Evolutionary conservation across 495 filamentous ascomycete species (phyloP).

Genomic region (Lepraria neglecta): DNA sequence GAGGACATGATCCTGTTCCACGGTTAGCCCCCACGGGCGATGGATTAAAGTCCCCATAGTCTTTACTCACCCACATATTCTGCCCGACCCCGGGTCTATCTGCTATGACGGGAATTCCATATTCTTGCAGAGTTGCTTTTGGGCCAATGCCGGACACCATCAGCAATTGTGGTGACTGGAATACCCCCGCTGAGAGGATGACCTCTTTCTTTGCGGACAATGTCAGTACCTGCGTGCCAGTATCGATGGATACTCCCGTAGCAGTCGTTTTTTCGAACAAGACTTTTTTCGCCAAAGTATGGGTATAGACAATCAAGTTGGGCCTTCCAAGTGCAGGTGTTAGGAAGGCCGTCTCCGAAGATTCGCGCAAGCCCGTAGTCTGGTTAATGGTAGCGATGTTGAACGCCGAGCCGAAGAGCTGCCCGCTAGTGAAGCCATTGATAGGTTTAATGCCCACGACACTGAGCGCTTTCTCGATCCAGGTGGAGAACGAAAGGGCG

Average conservation of each 20-base stretch:
- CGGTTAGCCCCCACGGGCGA: slow-evolving; percentile 41
- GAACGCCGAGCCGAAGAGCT: slow-evolving; percentile 25
- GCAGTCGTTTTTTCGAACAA: slow-evolving; percentile 32
- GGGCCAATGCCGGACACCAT: slow-evolving; percentile 44
- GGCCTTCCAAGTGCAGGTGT: slow-evolving; percentile 2
- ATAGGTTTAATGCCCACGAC: slow-evolving; percentile 33
- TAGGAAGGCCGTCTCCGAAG: slow-evolving; percentile 33
- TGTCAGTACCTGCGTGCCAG: slow-evolving; percentile 30
- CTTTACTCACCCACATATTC: slow-evolving; percentile 31
- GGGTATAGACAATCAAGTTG: slow-evolving; percentile 20
- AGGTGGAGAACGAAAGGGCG: slow-evolving; percentile 40
- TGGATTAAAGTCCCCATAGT: slow-evolving; percentile 32
- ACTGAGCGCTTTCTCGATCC: slow-evolving; percentile 29
- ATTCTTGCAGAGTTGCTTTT: slow-evolving; percentile 23
- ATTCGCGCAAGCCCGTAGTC: slow-evolving; percentile 5
- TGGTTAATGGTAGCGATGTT: slow-evolving; percentile 24
- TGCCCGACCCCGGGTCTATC: slow-evolving; percentile 32
- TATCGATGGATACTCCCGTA: slow-evolving; percentile 32
- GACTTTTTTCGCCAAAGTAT: slow-evolving; percentile 27
- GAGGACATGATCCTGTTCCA: slow-evolving; percentile 36
- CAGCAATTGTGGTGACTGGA: slow-evolving; percentile 32
- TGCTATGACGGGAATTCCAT: slow-evolving; percentile 30
- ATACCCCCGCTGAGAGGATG: slow-evolving; percentile 31
- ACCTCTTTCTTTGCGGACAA: slow-evolving; percentile 40
- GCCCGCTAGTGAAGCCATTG: slow-evolving; percentile 35